These are phyloP conservation scores for Omphalea diandra DNA, from an alignment of 441 rosid species.

Conservation along the genomic window DNA sequence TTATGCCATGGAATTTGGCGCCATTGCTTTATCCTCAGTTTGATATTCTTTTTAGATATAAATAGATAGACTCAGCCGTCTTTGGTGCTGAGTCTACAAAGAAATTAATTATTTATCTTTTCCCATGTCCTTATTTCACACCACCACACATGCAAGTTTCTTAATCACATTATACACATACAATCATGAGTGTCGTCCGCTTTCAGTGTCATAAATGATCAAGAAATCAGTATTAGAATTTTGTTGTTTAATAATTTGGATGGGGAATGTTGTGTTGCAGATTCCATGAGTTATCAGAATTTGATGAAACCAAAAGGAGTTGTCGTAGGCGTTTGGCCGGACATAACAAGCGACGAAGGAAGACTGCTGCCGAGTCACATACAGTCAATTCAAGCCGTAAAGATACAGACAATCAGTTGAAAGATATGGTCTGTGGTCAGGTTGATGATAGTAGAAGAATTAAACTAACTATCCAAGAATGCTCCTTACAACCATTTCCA, in stretches of 20 bases:
- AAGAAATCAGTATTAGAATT: not conserved
- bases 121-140: not conserved
- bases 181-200: not conserved
- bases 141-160: not conserved
- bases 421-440: constrained; percentile 41
- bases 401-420: constrained; percentile 26
- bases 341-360: constrained; percentile 65
- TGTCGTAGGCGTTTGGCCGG: constrained; percentile 62
- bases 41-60: not conserved
- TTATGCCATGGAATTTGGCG: constrained; percentile 12
- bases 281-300: constrained; percentile 57
- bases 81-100: constrained; percentile 1
- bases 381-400: constrained; percentile 32
- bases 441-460: constrained; percentile 40
- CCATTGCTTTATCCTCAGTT: not conserved
- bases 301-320: constrained; percentile 58
- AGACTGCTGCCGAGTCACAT: constrained; percentile 37
- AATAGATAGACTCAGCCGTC: constrained; percentile 13
- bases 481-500: constrained; percentile 47
- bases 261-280: constrained; percentile 26
- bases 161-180: not conserved
- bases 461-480: constrained; percentile 41
- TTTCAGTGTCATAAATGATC: not conserved
- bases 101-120: not conserved
- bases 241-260: not conserved